phyloP scores from a whole-genome alignment of 1,284 basidiomycete genomes.

The Microbotryomycetes sp. region DNA sequence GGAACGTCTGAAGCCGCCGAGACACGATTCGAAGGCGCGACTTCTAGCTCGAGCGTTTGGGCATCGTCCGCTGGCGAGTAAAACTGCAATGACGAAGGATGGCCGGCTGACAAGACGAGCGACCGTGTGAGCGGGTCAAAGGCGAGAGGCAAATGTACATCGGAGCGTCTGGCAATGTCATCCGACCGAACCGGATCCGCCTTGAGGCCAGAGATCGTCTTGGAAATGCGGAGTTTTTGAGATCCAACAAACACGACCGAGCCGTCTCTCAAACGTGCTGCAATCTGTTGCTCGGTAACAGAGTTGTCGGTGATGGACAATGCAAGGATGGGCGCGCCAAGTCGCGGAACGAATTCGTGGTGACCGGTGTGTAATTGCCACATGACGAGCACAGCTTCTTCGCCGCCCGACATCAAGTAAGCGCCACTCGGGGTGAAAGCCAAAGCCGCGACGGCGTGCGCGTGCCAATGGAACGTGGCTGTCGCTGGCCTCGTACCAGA shows the following conservation, averaged over 20 bases:
- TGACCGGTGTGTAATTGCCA: conserved; percentile 85
- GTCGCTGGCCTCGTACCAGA: conserved; percentile 52
- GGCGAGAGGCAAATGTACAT: conserved; percentile 52
- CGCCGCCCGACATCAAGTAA: conserved; percentile 88
- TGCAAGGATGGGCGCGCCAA: conserved; percentile 69
- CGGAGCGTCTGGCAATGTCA: background rate
- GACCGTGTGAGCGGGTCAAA: conserved; percentile 59
- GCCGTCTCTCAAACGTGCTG: conserved; percentile 75
- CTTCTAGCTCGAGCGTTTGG: conserved; percentile 78
- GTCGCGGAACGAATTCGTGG: conserved; percentile 83
- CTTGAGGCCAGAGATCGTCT: conserved; percentile 70
- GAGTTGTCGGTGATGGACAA: conserved; percentile 47
- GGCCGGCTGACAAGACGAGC: conserved; percentile 81
- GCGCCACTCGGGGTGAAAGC: conserved; percentile 85
- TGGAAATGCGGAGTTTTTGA: conserved; percentile 61
- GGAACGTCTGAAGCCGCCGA: conserved; percentile 72
- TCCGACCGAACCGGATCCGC: conserved; percentile 42
- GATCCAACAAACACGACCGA: conserved; percentile 71
- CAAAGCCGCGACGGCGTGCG: conserved; percentile 84
- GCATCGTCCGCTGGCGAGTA: conserved; percentile 68
- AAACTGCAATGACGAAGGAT: conserved; percentile 88
- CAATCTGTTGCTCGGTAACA: conserved; percentile 74
- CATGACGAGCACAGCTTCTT: conserved; percentile 89
- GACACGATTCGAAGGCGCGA: conserved; percentile 87
- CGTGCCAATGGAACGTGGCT: conserved; percentile 90